Evolutionary conservation across 2,329 filamentous ascomycete genomes (phyloP).

Genomic region (Aspergillus sp.): DNA sequence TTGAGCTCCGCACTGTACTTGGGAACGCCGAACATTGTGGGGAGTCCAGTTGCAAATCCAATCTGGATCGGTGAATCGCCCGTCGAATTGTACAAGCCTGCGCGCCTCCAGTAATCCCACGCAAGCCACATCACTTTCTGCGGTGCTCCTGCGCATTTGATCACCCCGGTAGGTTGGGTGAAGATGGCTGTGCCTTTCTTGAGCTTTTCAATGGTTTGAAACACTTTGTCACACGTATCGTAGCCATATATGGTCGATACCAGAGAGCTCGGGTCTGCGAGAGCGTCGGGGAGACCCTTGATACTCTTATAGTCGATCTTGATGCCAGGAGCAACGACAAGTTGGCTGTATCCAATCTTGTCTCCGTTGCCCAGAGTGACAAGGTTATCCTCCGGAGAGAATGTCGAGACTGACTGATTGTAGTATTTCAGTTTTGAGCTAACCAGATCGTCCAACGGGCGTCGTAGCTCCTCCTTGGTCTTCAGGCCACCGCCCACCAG

Average conservation of each 20-base stretch:
- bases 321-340: constrained; percentile 62
- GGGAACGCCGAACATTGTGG: constrained; percentile 59
- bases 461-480: constrained; percentile 56
- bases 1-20: constrained; percentile 58
- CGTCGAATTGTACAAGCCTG: constrained; percentile 42
- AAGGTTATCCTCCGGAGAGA: constrained; percentile 56
- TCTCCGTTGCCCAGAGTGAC: constrained; percentile 56
- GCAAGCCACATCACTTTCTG: constrained; percentile 64
- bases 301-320: constrained; percentile 51
- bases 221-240: constrained; percentile 55
- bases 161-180: constrained; percentile 56
- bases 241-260: constrained; percentile 61
- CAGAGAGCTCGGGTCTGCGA: constrained; percentile 45
- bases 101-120: constrained; percentile 56
- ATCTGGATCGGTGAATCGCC: constrained; percentile 49
- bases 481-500: constrained; percentile 66
- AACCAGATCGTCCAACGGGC: constrained; percentile 51
- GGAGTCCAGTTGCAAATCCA: constrained; percentile 55
- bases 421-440: constrained; percentile 63
- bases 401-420: constrained; percentile 48
- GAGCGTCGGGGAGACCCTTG: constrained; percentile 57
- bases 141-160: constrained; percentile 62
- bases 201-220: constrained; percentile 48
- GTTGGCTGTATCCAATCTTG: constrained; percentile 60
- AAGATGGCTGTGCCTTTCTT: constrained; percentile 55